Conservation (phyloP, 1,284 basidiomycete species). For the Salmacisia buchloeana region DNA sequence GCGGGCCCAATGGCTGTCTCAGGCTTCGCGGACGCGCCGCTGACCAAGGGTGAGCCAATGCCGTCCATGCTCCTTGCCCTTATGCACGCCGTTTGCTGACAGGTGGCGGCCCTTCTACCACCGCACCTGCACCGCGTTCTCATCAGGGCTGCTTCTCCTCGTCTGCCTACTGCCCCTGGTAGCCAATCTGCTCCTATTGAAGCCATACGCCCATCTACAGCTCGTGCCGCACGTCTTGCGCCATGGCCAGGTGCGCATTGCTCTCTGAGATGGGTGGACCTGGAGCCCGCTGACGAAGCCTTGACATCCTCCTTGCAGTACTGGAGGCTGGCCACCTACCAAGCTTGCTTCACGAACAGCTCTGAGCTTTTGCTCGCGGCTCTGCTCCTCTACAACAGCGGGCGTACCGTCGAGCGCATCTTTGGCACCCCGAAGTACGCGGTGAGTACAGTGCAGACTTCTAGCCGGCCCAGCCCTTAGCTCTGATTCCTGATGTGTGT, state of each 20-base stretch:
- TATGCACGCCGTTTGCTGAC: too few species aligned
- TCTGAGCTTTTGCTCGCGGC: neutral
- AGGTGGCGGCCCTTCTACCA: too few species aligned
- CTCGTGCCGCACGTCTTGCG: neutral
- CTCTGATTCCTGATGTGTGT: neutral
- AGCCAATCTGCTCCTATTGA: neutral
- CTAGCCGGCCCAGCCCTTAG: neutral
- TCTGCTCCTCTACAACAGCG: neutral
- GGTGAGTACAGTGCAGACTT: neutral
- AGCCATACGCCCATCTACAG: constrained; percentile 6
- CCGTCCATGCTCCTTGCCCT: neutral
- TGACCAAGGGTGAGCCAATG: neutral
- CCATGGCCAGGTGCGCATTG: neutral
- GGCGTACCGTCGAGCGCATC: neutral
- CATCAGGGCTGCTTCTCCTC: neutral
- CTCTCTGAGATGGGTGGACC: neutral
- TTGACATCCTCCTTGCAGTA: neutral
- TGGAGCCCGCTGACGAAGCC: neutral
- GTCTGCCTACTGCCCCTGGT: neutral
- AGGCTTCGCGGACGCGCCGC: neutral
- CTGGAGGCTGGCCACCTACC: neutral
- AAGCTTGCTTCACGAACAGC: constrained; percentile 1
- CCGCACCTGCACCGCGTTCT: neutral
- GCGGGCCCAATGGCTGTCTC: neutral
- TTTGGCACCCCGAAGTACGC: constrained; percentile 3